These are phyloP conservation scores for Syzygium syzygioides DNA, from an alignment of 441 rosid genomes.

Conservation along the genomic window DNA sequence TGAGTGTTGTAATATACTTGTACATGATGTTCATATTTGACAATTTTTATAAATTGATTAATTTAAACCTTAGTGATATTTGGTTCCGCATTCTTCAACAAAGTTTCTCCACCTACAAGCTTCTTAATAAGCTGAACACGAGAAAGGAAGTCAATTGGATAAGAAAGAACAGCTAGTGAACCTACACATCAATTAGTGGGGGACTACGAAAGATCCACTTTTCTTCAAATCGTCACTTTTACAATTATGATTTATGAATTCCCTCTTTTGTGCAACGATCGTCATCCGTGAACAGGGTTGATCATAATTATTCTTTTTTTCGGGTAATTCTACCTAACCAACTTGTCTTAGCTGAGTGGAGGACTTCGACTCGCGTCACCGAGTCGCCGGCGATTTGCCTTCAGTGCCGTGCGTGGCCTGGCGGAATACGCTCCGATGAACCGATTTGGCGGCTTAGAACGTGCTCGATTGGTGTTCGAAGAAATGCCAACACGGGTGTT, in stretches of 20 bases:
- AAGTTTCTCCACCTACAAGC: background rate
- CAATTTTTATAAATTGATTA: background rate
- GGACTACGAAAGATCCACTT: background rate
- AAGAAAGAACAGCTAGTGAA: background rate
- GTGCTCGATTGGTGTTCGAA: background rate
- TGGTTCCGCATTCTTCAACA: background rate
- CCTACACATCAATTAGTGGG: background rate
- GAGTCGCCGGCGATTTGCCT: background rate
- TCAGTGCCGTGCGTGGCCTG: background rate
- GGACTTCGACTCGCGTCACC: background rate
- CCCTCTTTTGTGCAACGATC: background rate
- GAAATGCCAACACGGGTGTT: background rate
- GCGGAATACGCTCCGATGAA: rapidly evolving
- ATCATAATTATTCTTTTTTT: background rate
- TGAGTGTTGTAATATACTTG: background rate
- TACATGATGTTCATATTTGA: background rate
- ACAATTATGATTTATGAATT: background rate
- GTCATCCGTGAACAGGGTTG: too few relatives aligned
- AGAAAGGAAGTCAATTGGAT: background rate
- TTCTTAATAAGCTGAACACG: background rate
- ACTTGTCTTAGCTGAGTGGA: background rate
- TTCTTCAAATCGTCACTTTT: background rate
- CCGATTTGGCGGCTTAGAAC: background rate
- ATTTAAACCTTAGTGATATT: background rate
- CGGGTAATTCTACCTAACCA: background rate